Conservation (phyloP, 1,284 basidiomycete species). For the Ustilago cynodontis region DNA sequence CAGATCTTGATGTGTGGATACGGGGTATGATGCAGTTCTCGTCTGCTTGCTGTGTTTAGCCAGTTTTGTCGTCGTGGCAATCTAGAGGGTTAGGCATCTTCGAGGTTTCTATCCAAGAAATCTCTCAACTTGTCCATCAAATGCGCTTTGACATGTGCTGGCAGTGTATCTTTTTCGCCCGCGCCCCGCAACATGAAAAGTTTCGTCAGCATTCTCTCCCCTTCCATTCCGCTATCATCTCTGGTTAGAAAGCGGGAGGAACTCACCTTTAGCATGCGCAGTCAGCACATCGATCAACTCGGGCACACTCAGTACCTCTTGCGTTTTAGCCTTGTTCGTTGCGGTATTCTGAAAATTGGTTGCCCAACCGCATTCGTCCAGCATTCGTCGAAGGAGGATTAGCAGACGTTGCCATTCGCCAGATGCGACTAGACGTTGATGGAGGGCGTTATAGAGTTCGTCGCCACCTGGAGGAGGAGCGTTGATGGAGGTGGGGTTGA, state of each 20-base stretch:
- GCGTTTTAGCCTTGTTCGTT: conserved; percentile 25
- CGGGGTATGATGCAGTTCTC: no score
- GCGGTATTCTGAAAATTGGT: conserved; percentile 22
- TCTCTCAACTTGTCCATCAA: conserved; percentile 48
- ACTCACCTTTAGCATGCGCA: conserved; percentile 50
- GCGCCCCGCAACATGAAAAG: not conserved
- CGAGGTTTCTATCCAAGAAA: conserved; percentile 55
- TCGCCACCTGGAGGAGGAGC: conserved; percentile 10
- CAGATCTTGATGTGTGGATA: no score
- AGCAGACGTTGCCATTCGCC: conserved; percentile 50
- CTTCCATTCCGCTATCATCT: no score
- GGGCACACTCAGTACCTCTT: conserved; percentile 27
- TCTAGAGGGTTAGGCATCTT: conserved; percentile 32
- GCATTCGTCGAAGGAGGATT: conserved; percentile 43
- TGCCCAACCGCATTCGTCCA: conserved; percentile 54
- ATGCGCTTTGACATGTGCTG: conserved; percentile 45
- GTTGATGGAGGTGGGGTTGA: conserved; percentile 9
- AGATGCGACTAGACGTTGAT: conserved; percentile 52
- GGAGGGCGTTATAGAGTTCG: conserved; percentile 50
- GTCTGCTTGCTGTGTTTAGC: no score
- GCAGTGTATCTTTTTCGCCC: conserved; percentile 47
- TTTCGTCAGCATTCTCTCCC: conserved; percentile 5
- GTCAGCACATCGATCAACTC: conserved; percentile 40
- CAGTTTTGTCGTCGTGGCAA: no score
- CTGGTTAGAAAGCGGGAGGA: no score